These are phyloP conservation scores for Floccularia luteovirens DNA, from an alignment of 768 basidiomycete species.

Conservation along the genomic window DNA sequence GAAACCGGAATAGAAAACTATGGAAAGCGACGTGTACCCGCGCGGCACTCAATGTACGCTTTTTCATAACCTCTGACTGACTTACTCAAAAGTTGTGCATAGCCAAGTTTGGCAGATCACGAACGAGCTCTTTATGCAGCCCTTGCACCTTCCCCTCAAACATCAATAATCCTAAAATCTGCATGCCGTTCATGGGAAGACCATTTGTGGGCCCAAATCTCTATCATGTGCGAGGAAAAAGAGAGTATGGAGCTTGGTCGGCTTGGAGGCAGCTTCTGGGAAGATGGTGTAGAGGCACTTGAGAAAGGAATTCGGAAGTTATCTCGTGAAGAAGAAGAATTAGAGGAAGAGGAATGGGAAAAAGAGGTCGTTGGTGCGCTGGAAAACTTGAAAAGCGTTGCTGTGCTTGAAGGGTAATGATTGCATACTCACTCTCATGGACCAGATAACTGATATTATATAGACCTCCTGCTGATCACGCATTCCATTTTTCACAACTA, in stretches of 20 bases:
- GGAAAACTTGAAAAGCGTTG: slow-evolving; percentile 47
- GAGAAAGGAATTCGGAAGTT: slow-evolving; percentile 25
- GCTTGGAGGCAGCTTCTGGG: slow-evolving; percentile 79
- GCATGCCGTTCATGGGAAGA: slow-evolving; percentile 92
- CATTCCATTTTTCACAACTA: slow-evolving; percentile 78
- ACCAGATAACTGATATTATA: slow-evolving; percentile 1
- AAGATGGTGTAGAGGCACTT: slow-evolving; percentile 44
- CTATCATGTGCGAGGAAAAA: slow-evolving; percentile 75
- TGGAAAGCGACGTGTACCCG: slow-evolving; percentile 88
- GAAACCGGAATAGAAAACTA: slow-evolving; percentile 68
- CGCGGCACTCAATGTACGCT: slow-evolving; percentile 69
- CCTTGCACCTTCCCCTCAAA: slow-evolving; percentile 66
- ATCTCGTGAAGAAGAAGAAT: slow-evolving; percentile 16
- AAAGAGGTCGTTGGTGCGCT: slow-evolving; percentile 56
- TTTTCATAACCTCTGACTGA: slow-evolving; percentile 4
- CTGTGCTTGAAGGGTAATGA: slow-evolving; percentile 58
- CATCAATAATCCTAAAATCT: slow-evolving; percentile 55
- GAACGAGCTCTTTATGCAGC: slow-evolving; percentile 89
- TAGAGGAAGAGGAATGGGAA: slow-evolving; percentile 41
- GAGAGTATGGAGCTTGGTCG: slow-evolving; percentile 61
- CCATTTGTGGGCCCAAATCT: slow-evolving; percentile 87
- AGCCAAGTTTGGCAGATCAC: slow-evolving; percentile 52
- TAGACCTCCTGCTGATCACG: slow-evolving; percentile 59
- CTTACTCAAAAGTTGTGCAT: slow-evolving; percentile 8
- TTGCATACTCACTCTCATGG: slow-evolving; percentile 1